Conservation (phyloP, 2,329 filamentous ascomycete genomes). For the Triangularia setosa region DNA sequence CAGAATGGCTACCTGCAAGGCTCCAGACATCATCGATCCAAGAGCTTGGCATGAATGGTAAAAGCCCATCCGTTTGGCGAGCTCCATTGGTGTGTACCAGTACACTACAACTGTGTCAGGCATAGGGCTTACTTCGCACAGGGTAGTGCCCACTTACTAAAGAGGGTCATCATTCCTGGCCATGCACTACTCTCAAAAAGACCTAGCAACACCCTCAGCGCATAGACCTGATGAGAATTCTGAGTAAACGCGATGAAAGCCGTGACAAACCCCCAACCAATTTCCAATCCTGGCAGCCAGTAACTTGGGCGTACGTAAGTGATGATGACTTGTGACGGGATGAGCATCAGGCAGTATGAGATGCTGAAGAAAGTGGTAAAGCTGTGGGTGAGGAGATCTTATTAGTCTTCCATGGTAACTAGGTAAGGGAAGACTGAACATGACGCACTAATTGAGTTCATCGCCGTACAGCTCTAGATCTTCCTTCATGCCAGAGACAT, state of each 20-base stretch:
- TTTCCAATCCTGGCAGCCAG: constrained; percentile 34
- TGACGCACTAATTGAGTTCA: constrained; percentile 23
- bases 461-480: constrained; percentile 32
- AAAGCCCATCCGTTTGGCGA: constrained; percentile 51
- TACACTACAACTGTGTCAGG: constrained; percentile 29
- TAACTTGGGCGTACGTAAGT: constrained; percentile 36
- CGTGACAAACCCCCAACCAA: constrained; percentile 34
- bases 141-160: constrained; percentile 29
- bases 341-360: constrained; percentile 35
- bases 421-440: not conserved
- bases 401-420: not conserved
- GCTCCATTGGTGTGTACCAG: constrained; percentile 40
- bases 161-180: constrained; percentile 42
- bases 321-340: constrained; percentile 36
- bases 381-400: constrained; percentile 19
- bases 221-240: constrained; percentile 35
- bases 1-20: constrained; percentile 50
- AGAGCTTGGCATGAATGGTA: constrained; percentile 52
- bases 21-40: constrained; percentile 51
- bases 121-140: no score
- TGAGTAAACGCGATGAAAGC: constrained; percentile 32
- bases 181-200: constrained; percentile 38
- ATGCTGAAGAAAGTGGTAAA: constrained; percentile 35
- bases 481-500: constrained; percentile 39
- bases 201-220: constrained; percentile 38